Base-by-base conservation (phyloP, 106 monocot genomes). In the Dendrobium nobile region DNA sequence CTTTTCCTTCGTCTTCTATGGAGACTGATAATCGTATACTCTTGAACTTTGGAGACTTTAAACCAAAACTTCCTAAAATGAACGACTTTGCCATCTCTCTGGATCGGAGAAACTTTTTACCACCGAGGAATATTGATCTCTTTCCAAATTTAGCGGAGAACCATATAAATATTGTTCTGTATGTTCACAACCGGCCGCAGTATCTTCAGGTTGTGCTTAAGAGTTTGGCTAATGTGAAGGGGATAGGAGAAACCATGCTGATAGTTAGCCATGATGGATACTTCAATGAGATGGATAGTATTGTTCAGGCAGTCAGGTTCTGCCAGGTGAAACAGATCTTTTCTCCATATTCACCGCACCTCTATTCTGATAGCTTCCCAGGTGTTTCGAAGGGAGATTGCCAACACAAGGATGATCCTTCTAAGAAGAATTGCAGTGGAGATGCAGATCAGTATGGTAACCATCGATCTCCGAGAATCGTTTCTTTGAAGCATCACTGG, bases 401-500 rank as follows among this genome's bases (percentile, higher is more conserved):
- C 75, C 80, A 45, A 16, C 82, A 80, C 4, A 99, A 92, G 75
- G 97, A 91, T 51, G 72, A 82, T 54, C 79, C 91, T 0, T 16
- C 27, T 2, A 79, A 80, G 81, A 88, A 90, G 76, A 85, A 84
- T 18, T 99, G 98, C 78, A 84, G n/a, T 10, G 98, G 95, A 4
- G 73, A 85, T 48, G 28, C 90, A 2, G 98, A 99, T 80, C 98
- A 99, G 86, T 99, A 95, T 75, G 92, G 92, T 1, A 95, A 95
- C 67, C 91, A 99, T 76, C 85, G 98, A 4, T 88, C 98, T 47
- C 95, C 95, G 6, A 95, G 58, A 84, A 93, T 99, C 22, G 95
- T 95, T 26, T 99, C 97, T 1, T 73, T 95, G 84, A 99, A 99
- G 79, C 98, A 99, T 84, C 95, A 99, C 83, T 99, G 98, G 98